A percentile compares a stretch with the other conserved stretches of the same genome.
Conservation (phyloP, 2,329 filamentous ascomycete species). For the Zasmidium citrigriseum region DNA sequence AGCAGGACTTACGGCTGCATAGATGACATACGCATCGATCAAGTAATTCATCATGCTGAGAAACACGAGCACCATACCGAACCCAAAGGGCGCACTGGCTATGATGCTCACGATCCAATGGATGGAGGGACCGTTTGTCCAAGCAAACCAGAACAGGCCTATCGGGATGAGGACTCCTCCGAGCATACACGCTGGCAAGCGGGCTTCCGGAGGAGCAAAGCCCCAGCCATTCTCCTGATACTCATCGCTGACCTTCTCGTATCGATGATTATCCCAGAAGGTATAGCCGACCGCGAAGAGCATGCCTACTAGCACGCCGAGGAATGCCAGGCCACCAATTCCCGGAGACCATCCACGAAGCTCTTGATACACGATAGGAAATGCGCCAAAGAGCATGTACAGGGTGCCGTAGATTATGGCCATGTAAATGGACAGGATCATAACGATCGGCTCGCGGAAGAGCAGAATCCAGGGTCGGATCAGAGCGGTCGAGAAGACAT, state of each 20-base stretch:
- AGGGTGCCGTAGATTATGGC: conserved; percentile 57
- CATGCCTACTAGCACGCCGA: conserved; percentile 69
- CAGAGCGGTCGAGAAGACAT: conserved; percentile 55
- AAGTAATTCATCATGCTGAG: conserved; percentile 56
- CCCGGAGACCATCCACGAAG: conserved; percentile 60
- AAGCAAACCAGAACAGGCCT: conserved; percentile 51
- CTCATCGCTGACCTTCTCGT: conserved; percentile 46
- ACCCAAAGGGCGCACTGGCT: conserved; percentile 53
- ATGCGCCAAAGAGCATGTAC: conserved; percentile 50
- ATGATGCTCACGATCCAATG: conserved; percentile 57
- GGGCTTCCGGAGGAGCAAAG: conserved; percentile 63
- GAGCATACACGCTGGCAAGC: conserved; percentile 61
- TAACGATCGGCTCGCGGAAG: conserved; percentile 68
- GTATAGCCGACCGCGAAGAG: conserved; percentile 54
- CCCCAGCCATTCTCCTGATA: too few relatives aligned
- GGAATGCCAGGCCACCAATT: conserved; percentile 63
- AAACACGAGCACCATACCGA: conserved; percentile 64
- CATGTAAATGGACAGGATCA: conserved; percentile 65
- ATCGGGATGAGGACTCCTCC: conserved; percentile 64
- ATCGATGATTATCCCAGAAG: conserved; percentile 54
- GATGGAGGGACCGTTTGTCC: conserved; percentile 58
- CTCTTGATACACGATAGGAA: conserved; percentile 62
- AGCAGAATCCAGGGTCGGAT: conserved; percentile 68
- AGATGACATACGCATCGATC: conserved; percentile 61
- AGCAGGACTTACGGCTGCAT: too few relatives aligned